Percentiles rank a stretch among this genome's conserved stretches.
phyloP scores from a whole-genome alignment of 208 protist genomes.

The Crithidia fasciculata region DNA sequence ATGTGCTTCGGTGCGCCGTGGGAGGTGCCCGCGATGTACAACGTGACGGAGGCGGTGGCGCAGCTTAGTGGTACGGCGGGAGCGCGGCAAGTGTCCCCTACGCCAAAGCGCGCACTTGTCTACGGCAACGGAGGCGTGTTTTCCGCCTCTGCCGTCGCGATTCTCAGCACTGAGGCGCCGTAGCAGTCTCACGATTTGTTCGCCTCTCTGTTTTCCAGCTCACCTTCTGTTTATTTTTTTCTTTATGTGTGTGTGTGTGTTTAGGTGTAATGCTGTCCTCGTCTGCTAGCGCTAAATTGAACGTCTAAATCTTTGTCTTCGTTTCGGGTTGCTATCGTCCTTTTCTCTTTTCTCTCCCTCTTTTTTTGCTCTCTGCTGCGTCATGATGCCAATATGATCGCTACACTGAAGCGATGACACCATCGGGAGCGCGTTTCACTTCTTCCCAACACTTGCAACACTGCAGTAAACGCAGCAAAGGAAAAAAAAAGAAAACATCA shows the following conservation, averaged over 20 bases:
- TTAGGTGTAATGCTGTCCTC: not conserved
- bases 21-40: conserved; percentile 86
- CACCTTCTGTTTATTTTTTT: not conserved
- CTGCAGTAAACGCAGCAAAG: too few species aligned
- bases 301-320: not conserved
- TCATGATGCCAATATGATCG: too few species aligned
- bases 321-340: not conserved
- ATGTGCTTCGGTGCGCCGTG: conserved; percentile 82
- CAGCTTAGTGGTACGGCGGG: conserved; percentile 57
- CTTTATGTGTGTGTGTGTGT: not conserved
- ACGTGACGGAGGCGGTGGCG: conserved; percentile 62
- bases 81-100: conserved; percentile 51
- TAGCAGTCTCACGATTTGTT: not conserved
- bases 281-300: not conserved
- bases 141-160: conserved; percentile 73
- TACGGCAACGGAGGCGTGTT: conserved; percentile 92
- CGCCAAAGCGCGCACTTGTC: conserved; percentile 71
- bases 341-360: not conserved
- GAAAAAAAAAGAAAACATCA: too few species aligned
- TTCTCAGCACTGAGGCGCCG: conserved; percentile 60
- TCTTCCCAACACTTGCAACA: too few species aligned
- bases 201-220: not conserved
- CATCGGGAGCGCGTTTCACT: too few species aligned
- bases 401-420: too few species aligned
- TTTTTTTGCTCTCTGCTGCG: not conserved